These are phyloP conservation scores for Fusarium brevicatenulatum DNA, from an alignment of 2,329 filamentous ascomycete genomes.

Conservation along the genomic window DNA sequence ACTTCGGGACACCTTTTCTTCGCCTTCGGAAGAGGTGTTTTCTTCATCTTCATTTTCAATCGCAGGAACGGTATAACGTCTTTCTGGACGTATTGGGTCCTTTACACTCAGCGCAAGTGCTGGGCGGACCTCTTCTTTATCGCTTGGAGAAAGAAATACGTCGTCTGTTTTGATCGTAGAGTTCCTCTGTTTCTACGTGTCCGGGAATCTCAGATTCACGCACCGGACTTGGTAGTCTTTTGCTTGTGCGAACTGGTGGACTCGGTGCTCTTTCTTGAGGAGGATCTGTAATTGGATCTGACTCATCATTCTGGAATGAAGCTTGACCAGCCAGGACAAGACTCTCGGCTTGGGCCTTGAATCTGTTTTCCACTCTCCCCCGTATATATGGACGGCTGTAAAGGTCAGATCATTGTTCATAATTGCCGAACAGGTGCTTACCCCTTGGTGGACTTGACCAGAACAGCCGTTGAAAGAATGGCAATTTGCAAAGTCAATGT, in stretches of 20 bases:
- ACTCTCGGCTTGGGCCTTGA: constrained; percentile 24
- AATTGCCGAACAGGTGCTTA: neutral
- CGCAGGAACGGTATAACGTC: no score
- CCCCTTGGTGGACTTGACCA: constrained; percentile 10
- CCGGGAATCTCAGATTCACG: constrained; percentile 17
- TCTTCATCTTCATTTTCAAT: no score
- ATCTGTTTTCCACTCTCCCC: constrained; percentile 6
- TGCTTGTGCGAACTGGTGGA: constrained; percentile 16
- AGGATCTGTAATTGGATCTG: neutral
- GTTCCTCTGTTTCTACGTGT: constrained; percentile 5
- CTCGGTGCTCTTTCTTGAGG: constrained; percentile 18
- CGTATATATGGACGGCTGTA: neutral
- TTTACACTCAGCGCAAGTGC: neutral
- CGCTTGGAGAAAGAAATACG: neutral
- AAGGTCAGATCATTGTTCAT: neutral
- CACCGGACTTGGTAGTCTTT: constrained; percentile 18
- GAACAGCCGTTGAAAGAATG: constrained; percentile 18
- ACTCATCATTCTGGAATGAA: constrained; percentile 6
- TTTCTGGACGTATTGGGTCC: no score
- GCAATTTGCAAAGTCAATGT: constrained; percentile 18
- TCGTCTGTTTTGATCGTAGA: neutral
- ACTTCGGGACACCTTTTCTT: neutral
- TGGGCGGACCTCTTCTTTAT: neutral
- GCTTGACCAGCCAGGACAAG: constrained; percentile 30
- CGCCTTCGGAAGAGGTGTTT: neutral